Base-by-base conservation (phyloP, 257 asterid species). In the Thymus quinquecostatus region DNA sequence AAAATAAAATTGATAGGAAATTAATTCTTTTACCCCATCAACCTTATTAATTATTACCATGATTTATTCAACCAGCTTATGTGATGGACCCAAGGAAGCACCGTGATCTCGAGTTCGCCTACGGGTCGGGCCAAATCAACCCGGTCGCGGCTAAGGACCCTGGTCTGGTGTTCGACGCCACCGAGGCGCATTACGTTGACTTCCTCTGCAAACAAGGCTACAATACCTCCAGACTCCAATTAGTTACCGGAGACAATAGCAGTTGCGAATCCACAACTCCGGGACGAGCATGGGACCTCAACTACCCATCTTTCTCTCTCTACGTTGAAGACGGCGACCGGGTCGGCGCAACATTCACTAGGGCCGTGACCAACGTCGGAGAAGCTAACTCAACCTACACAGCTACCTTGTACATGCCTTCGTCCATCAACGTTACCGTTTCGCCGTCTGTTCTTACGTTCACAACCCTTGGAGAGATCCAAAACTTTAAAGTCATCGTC, bases 81-180 rank as follows among this genome's bases (percentile, higher is more conserved):
- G 70, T 78, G 12, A 53, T 83, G 85, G 84, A 83, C 57, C 71
- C 85, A 1, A 54, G 49, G 44, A 80, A 75, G 28, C 81, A 83
- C 40, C 68, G 60, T 5, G 83, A 80, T 65, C 78, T 54, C 6
- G 87, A 83, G 63, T 83, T 83, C 58, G 70, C 78, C 4, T 83
- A 83, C n/a, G 87, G 87, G 4, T 78, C 87, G 1, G 85, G 85
- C 2, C 87, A 83, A 10, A 83, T 83, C 78, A 77, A 82, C 73
- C 87, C 82, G 0, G 71, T 67, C 32, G 77, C 75, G 1, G 87
- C 87, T 1, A 48, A 47, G 30, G 79, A 82, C n/a, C n/a, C n/a
- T n/a, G n/a, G n/a, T n/a, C n/a, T n/a, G n/a, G n/a, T n/a, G n/a
- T n/a, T n/a, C n/a, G n/a, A n/a, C n/a, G n/a, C n/a, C n/a, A n/a